phyloP scores from a whole-genome alignment of 2,329 filamentous ascomycete species.

The Arthrocladium fulminans region DNA sequence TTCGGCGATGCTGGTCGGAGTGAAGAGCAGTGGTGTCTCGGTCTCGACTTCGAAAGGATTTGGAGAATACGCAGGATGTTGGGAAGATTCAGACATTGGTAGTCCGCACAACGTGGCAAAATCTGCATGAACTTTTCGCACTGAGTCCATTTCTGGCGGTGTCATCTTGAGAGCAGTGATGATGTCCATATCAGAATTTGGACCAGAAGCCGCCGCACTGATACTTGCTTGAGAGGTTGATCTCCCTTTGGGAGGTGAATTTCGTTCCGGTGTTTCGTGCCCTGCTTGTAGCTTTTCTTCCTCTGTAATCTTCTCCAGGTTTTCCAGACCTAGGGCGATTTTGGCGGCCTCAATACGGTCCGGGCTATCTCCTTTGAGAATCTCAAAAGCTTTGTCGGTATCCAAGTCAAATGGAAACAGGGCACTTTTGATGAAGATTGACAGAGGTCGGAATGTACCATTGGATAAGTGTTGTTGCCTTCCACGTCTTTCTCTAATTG shows the following conservation, averaged over 20 bases:
- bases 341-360: slow-evolving; percentile 7
- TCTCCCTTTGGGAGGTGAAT: neutral
- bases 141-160: slow-evolving; percentile 5
- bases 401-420: slow-evolving; percentile 18
- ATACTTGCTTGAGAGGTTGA: neutral
- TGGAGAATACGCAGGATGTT: slow-evolving; percentile 16
- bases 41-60: slow-evolving; percentile 14
- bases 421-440: slow-evolving; percentile 13
- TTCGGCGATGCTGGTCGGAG: slow-evolving; percentile 14
- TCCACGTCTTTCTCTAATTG: slow-evolving; percentile 8
- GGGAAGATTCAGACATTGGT: slow-evolving; percentile 16
- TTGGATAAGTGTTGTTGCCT: slow-evolving; percentile 3
- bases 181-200: slow-evolving; percentile 5
- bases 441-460: slow-evolving; percentile 14
- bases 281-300: neutral
- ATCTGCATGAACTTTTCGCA: slow-evolving; percentile 8
- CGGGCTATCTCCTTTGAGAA: slow-evolving; percentile 10
- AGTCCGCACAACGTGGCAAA: slow-evolving; percentile 13
- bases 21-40: slow-evolving; percentile 17
- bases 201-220: no score
- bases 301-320: neutral
- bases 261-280: neutral
- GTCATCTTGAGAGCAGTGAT: slow-evolving; percentile 7
- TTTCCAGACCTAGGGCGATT: neutral
- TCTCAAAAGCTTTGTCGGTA: slow-evolving; percentile 12